Conservation (phyloP, 805 yeast genomes). For the Cyberlindnera subsufficiens region DNA sequence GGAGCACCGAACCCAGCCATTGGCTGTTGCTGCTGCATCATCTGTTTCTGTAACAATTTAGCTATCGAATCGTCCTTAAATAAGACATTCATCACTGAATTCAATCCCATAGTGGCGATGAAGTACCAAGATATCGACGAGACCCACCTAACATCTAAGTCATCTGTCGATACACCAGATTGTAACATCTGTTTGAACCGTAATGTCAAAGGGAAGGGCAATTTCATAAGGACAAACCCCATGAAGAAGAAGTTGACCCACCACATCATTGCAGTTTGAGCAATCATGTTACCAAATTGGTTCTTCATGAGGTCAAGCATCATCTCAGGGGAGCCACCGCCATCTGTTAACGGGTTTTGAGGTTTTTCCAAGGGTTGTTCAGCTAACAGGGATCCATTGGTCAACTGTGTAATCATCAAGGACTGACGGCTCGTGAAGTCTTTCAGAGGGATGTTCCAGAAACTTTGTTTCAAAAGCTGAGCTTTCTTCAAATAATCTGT, state of each 20-base stretch:
- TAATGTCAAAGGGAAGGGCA: constrained; percentile 88
- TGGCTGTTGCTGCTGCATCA: constrained; percentile 17
- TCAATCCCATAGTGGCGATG: constrained; percentile 77
- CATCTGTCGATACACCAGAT: constrained; percentile 76
- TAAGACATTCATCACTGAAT: constrained; percentile 68
- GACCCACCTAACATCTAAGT: constrained; percentile 87
- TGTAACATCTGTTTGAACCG: constrained; percentile 92
- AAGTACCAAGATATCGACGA: constrained; percentile 95
- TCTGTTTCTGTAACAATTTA: constrained; percentile 32
- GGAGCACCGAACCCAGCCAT: constrained; percentile 41
- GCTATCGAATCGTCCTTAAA: constrained; percentile 45
- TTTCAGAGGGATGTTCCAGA: constrained; percentile 41
- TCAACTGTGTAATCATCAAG: constrained; percentile 41
- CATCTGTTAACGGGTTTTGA: constrained; percentile 64
- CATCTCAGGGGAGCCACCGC: constrained; percentile 57
- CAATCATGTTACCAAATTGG: constrained; percentile 76
- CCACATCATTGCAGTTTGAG: constrained; percentile 91
- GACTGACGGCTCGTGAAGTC: constrained; percentile 51
- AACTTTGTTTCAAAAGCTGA: constrained; percentile 49
- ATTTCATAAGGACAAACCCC: constrained; percentile 79
- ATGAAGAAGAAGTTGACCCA: constrained; percentile 94
- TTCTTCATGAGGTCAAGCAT: constrained; percentile 74
- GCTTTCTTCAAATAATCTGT: constrained; percentile 59
- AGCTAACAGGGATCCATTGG: constrained; percentile 43
- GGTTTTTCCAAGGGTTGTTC: constrained; percentile 32